Evolutionary conservation across 176 grass and related monocot species (phyloP).

Genomic region (Bonia amplexicaulis): DNA sequence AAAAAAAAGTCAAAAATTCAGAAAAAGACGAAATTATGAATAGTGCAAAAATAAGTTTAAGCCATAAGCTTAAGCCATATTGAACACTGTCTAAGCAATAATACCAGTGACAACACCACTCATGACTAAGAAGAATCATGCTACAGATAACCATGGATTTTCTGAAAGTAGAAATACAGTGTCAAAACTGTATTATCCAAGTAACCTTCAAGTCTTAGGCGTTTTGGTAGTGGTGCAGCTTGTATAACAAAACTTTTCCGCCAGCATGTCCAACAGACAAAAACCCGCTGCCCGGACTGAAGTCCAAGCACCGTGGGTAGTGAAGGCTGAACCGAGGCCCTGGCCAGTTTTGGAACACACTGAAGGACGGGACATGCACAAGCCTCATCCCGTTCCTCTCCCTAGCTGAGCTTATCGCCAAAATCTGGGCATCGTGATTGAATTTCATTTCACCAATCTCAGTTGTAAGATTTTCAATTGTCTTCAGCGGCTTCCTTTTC

Average conservation of each 20-base stretch:
- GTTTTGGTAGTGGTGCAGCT: conserved; percentile 75
- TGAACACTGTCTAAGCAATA: too few relatives aligned
- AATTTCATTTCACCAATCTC: conserved; percentile 65
- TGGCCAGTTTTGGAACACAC: conserved; percentile 79
- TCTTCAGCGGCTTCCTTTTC: conserved; percentile 68
- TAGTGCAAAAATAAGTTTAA: too few relatives aligned
- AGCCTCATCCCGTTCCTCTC: conserved; percentile 66
- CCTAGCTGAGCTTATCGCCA: conserved; percentile 69
- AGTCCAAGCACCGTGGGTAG: conserved; percentile 64
- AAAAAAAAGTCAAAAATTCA: too few relatives aligned
- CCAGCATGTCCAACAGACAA: conserved; percentile 63
- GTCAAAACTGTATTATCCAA: conserved; percentile 17
- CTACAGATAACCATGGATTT: background rate
- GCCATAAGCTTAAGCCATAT: too few relatives aligned
- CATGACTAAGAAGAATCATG: background rate
- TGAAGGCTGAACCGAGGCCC: conserved; percentile 47
- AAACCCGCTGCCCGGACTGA: conserved; percentile 71
- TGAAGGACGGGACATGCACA: conserved; percentile 66
- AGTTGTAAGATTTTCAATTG: conserved; percentile 60
- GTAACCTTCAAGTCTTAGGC: conserved; percentile 17
- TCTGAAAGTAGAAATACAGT: background rate
- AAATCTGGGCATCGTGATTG: conserved; percentile 59
- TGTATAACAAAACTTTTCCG: conserved; percentile 71
- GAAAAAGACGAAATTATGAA: too few relatives aligned
- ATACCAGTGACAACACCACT: background rate